Percentiles rank a stretch among this genome's conserved stretches.
phyloP scores from a whole-genome alignment of 805 yeast species.

The Wickerhamiella occidentalis region DNA sequence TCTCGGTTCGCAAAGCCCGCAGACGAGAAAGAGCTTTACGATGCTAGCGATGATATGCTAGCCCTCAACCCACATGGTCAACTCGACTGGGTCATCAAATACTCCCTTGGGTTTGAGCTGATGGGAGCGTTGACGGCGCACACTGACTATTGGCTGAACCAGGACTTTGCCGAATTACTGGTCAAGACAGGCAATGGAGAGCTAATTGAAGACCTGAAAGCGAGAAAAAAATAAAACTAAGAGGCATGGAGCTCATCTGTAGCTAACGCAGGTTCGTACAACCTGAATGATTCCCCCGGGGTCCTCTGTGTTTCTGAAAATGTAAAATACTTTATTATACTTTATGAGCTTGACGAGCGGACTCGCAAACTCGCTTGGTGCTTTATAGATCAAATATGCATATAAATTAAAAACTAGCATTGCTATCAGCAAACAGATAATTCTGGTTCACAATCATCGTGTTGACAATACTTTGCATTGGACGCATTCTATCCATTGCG shows the following conservation, averaged over 20 bases:
- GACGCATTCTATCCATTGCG: conserved; percentile 41
- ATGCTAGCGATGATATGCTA: conserved; percentile 31
- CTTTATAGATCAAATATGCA: conserved; percentile 4
- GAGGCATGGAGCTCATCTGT: too few relatives aligned
- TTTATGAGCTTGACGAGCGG: not conserved
- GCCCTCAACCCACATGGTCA: conserved; percentile 65
- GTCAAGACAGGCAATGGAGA: not conserved
- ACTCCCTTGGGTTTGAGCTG: conserved; percentile 59
- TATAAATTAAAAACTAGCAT: conserved; percentile 8
- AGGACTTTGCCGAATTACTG: conserved; percentile 58
- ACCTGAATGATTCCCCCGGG: too few relatives aligned
- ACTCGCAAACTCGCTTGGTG: not conserved
- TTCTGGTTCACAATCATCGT: conserved; percentile 33
- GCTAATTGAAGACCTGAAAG: not conserved
- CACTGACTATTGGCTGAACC: conserved; percentile 77
- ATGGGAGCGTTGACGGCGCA: conserved; percentile 79
- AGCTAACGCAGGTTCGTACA: too few relatives aligned
- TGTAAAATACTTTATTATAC: not conserved
- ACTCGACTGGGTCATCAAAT: conserved; percentile 62
- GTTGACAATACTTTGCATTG: conserved; percentile 42
- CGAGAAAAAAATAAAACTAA: not conserved
- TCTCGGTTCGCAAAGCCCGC: conserved; percentile 1
- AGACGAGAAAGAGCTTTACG: conserved; percentile 19
- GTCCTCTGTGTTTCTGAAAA: too few relatives aligned
- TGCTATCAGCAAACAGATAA: conserved; percentile 20